phyloP scores from a whole-genome alignment of 352 stramenopile species.

The Globisporangium iwayamae region DNA sequence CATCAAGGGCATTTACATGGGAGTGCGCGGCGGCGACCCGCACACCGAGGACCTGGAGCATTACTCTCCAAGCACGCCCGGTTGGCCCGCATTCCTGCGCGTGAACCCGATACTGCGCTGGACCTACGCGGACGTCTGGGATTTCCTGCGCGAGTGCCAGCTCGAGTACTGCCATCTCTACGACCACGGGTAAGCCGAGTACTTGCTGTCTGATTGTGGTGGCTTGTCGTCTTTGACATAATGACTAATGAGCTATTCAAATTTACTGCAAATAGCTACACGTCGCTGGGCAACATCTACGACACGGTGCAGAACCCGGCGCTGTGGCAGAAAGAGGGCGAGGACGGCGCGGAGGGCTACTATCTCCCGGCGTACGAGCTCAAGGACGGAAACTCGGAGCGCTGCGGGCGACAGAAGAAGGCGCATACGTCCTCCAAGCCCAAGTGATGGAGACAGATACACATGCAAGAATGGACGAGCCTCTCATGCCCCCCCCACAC shows the following conservation, averaged over 20 bases:
- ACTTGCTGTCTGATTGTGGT: background rate
- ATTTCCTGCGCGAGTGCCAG: conserved; percentile 86
- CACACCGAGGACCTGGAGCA: conserved; percentile 88
- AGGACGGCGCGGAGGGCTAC: conserved; percentile 45
- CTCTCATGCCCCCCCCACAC: background rate
- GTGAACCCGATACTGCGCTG: conserved; percentile 98
- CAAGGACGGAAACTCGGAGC: conserved; percentile 63
- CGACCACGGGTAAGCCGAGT: conserved; percentile 69
- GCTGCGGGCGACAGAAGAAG: conserved; percentile 75
- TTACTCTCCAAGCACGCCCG: conserved; percentile 80
- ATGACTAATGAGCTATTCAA: conserved; percentile 1
- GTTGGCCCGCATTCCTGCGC: conserved; percentile 95
- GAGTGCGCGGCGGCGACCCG: conserved; percentile 89
- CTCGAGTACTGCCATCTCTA: conserved; percentile 90
- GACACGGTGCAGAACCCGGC: conserved; percentile 94
- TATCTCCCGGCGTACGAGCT: conserved; percentile 75
- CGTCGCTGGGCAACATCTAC: conserved; percentile 92
- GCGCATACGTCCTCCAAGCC: conserved; percentile 66
- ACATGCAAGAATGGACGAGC: background rate
- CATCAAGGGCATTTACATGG: conserved; percentile 90
- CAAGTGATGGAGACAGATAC: background rate
- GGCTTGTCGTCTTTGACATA: background rate
- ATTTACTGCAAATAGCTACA: conserved; percentile 43
- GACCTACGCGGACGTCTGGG: conserved; percentile 95
- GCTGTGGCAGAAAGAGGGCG: conserved; percentile 62